A percentile compares a stretch with the other conserved stretches of the same genome.
Conservation (phyloP, 306 rosid genomes). For the Acacia melanoxylon region DNA sequence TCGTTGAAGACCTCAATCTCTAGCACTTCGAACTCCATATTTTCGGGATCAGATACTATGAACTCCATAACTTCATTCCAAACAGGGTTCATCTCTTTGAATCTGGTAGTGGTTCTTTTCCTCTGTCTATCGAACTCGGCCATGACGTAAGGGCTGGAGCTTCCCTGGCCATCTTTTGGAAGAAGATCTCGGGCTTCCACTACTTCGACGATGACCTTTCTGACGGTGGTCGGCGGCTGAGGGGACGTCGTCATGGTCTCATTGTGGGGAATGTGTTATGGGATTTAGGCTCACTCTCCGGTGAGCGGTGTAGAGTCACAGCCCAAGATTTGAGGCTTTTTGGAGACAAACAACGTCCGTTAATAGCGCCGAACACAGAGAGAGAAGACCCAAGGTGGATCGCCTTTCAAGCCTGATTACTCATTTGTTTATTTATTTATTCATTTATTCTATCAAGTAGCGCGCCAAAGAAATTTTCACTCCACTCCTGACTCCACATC, state of each 20-base stretch:
- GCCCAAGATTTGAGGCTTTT: constrained; percentile 1
- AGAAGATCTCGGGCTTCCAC: constrained; percentile 83
- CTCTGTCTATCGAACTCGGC: constrained; percentile 85
- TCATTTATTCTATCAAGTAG: not conserved
- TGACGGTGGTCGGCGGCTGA: constrained; percentile 36
- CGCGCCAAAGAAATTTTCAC: not conserved
- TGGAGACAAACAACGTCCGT: constrained; percentile 36
- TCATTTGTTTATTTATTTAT: not conserved
- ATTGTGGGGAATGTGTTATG: constrained; percentile 18
- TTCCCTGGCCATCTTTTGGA: constrained; percentile 95
- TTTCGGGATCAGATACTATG: constrained; percentile 72
- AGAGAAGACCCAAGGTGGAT: not conserved
- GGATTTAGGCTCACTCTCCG: not conserved
- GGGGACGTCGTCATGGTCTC: constrained; percentile 66
- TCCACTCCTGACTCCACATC: not conserved
- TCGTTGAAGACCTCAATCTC: constrained; percentile 89
- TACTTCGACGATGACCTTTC: constrained; percentile 70
- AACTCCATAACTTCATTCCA: constrained; percentile 89
- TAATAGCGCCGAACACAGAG: constrained; percentile 45
- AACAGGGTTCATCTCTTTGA: constrained; percentile 70
- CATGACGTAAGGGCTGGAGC: constrained; percentile 88
- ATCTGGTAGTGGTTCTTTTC: constrained; percentile 71
- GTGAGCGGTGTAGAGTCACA: not conserved
- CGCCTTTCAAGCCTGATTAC: constrained; percentile 8
- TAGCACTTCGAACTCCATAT: constrained; percentile 82